Conservation (phyloP, 2,329 filamentous ascomycete genomes). For the Acrocalymma vagum region DNA sequence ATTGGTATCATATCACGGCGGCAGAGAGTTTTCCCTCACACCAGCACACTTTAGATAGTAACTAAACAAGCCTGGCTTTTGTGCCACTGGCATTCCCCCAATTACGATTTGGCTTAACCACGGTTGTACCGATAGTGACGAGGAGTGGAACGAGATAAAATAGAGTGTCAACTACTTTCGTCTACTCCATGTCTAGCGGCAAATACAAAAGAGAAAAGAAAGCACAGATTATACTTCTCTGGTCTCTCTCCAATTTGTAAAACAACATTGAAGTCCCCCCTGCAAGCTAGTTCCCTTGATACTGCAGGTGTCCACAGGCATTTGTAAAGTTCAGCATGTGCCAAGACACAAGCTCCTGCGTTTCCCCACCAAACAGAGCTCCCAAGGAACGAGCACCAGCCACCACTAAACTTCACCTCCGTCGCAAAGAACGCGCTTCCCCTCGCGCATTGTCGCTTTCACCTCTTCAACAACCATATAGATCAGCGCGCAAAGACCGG, state of each 20-base stretch:
- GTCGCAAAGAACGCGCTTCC: constrained; percentile 21
- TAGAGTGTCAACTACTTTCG: too few relatives aligned
- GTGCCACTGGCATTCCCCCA: constrained; percentile 15
- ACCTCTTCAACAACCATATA: constrained; percentile 4
- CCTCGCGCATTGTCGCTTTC: constrained; percentile 18
- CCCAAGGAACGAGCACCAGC: constrained; percentile 22
- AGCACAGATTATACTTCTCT: too few relatives aligned
- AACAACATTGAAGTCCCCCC: too few relatives aligned
- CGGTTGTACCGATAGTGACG: neutral
- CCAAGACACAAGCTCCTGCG: too few relatives aligned
- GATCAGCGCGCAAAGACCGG: constrained; percentile 4
- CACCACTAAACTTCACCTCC: constrained; percentile 17
- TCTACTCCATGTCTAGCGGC: too few relatives aligned
- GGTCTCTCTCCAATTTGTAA: too few relatives aligned
- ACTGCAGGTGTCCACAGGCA: too few relatives aligned
- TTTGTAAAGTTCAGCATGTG: too few relatives aligned
- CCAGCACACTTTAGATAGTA: constrained; percentile 49
- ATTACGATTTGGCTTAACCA: neutral
- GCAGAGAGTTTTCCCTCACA: constrained; percentile 34
- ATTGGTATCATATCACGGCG: constrained; percentile 37
- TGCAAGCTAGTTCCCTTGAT: too few relatives aligned
- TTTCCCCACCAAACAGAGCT: constrained; percentile 17
- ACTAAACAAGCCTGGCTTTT: constrained; percentile 33
- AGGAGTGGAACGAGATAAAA: too few relatives aligned
- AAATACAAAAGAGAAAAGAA: too few relatives aligned